Percentiles rank a stretch among this genome's conserved stretches.
Evolutionary conservation across 148 eudicot species (phyloP).

Genomic region (Drosera capensis): DNA sequence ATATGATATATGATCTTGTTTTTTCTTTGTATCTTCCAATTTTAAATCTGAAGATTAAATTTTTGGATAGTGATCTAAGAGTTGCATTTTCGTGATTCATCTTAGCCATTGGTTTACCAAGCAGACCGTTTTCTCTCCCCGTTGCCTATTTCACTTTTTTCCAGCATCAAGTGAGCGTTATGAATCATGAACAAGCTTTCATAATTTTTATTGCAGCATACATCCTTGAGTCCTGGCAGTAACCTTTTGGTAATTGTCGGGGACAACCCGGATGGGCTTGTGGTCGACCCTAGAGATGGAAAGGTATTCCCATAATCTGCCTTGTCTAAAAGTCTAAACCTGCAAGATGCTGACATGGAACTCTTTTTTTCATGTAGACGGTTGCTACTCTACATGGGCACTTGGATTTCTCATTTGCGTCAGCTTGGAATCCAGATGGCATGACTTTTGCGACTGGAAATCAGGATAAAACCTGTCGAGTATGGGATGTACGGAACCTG

Average conservation of each 20-base stretch:
- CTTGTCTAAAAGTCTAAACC: background rate
- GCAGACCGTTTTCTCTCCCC: too few relatives aligned
- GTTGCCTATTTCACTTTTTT: too few relatives aligned
- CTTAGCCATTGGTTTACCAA: too few relatives aligned
- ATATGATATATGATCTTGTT: too few relatives aligned
- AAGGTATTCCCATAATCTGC: constrained; percentile 25
- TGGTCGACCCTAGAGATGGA: constrained; percentile 51
- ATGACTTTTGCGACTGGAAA: constrained; percentile 70
- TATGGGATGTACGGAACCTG: constrained; percentile 67
- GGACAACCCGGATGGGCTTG: constrained; percentile 38
- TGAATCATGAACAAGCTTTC: too few relatives aligned
- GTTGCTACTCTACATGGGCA: constrained; percentile 39
- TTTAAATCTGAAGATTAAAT: too few relatives aligned
- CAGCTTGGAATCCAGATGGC: constrained; percentile 84
- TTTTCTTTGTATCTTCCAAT: too few relatives aligned
- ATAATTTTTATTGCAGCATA: constrained; percentile 66
- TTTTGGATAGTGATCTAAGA: too few relatives aligned
- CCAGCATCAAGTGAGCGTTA: too few relatives aligned
- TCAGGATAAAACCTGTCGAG: constrained; percentile 73
- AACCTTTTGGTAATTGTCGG: constrained; percentile 53
- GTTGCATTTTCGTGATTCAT: too few relatives aligned
- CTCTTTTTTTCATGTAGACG: constrained; percentile 23
- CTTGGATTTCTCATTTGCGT: constrained; percentile 69
- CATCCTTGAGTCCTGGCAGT: constrained; percentile 65
- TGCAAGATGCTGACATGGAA: background rate